Evolutionary conservation across 208 protist species (phyloP).

Genomic region (Leishmania mexicana): DNA sequence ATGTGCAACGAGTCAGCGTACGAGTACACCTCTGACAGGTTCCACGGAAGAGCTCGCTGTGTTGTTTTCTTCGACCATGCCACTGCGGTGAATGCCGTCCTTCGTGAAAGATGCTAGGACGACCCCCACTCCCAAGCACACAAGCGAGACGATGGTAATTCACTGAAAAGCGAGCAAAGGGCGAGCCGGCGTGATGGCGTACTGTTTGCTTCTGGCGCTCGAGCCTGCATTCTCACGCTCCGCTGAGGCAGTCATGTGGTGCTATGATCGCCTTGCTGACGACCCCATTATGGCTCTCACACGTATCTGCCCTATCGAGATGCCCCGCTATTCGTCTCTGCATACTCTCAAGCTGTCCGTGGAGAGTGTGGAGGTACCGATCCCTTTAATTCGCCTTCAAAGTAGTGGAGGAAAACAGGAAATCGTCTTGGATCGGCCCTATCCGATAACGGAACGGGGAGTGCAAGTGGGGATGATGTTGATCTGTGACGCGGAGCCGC

Average conservation of each 20-base stretch:
- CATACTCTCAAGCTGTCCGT: conserved; percentile 26
- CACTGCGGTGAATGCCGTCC: conserved; percentile 82
- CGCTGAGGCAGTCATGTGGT: conserved; percentile 61
- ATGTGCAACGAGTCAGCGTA: conserved; percentile 85
- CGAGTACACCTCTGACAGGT: conserved; percentile 75
- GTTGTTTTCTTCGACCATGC: conserved; percentile 96
- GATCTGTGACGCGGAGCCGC: conserved; percentile 15
- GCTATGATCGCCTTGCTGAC: conserved; percentile 43
- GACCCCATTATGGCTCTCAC: conserved; percentile 37
- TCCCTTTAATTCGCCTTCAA: conserved; percentile 16
- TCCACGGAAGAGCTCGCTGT: conserved; percentile 51
- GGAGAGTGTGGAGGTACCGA: conserved; percentile 13
- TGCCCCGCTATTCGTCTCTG: conserved; percentile 29
- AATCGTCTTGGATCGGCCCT: background rate
- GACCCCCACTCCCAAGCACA: conserved; percentile 39
- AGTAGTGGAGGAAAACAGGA: background rate
- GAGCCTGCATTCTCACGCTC: conserved; percentile 41
- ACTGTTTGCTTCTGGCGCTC: conserved; percentile 65
- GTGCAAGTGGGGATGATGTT: conserved; percentile 16
- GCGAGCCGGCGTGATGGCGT: conserved; percentile 95
- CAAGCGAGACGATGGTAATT: conserved; percentile 86
- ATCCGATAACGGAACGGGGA: conserved; percentile 13
- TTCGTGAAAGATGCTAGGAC: conserved; percentile 48
- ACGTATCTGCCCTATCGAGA: conserved; percentile 26
- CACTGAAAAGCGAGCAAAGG: conserved; percentile 97